Evolutionary conservation across 345 rosid species (phyloP).

Genomic region (Physaria fendleri): DNA sequence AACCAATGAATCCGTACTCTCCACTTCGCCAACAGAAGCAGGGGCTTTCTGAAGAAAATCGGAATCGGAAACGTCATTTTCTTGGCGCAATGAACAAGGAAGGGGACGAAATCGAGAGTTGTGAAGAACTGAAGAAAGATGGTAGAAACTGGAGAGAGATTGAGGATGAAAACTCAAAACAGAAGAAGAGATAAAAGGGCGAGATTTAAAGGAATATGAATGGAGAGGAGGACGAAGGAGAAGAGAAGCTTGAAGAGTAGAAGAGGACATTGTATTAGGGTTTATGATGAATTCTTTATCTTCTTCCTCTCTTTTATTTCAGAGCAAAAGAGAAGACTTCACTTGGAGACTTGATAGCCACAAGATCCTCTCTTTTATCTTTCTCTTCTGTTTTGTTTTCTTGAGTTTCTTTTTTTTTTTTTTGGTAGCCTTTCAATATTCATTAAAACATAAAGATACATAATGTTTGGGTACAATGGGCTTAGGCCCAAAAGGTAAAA

Average conservation of each 20-base stretch:
- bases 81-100: conserved; percentile 53
- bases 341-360: conserved; percentile 28
- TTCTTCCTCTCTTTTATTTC: not conserved
- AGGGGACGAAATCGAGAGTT: conserved; percentile 20
- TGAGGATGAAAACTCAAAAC: conserved; percentile 17
- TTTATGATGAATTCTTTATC: conserved; percentile 24
- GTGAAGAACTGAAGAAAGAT: conserved; percentile 20
- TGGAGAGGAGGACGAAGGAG: conserved; percentile 42
- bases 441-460: no score
- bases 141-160: conserved; percentile 13
- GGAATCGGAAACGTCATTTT: conserved; percentile 42
- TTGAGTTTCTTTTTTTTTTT: no score
- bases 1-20: conserved; percentile 10
- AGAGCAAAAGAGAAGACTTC: conserved; percentile 11
- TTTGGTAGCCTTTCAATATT: no score
- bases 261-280: conserved; percentile 53
- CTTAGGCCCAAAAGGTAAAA: no score
- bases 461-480: no score
- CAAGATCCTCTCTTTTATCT: conserved; percentile 21
- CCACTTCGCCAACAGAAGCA: not conserved
- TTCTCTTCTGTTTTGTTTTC: not conserved
- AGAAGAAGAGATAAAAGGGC: conserved; percentile 6
- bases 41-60: conserved; percentile 19
- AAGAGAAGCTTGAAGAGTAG: conserved; percentile 65
- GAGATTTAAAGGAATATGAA: conserved; percentile 10